phyloP scores from a whole-genome alignment of 2,329 filamentous ascomycete species.

The Colletotrichum tanaceti region DNA sequence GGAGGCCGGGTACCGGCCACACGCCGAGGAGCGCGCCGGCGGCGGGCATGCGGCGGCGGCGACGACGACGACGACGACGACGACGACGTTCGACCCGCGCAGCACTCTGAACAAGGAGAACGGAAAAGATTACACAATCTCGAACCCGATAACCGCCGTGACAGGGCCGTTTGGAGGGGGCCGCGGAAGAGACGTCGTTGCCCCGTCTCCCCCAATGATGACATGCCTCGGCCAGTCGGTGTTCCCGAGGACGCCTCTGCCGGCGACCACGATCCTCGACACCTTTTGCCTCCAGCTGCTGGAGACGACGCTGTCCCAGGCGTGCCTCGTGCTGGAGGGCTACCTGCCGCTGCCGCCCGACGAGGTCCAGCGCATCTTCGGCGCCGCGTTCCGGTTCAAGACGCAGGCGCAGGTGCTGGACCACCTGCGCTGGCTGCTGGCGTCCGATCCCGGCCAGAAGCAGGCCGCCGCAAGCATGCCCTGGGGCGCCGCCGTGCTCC shows the following conservation, averaged over 20 bases:
- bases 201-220: not conserved
- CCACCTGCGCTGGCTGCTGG: not conserved
- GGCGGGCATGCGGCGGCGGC: not conserved
- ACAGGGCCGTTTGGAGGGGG: not conserved
- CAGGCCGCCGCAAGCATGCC: not conserved
- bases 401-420: not conserved
- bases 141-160: too few relatives aligned
- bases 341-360: not conserved
- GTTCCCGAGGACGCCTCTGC: not conserved
- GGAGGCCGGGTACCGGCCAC: too few relatives aligned
- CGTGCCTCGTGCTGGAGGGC: not conserved
- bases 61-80: too few relatives aligned
- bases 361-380: not conserved
- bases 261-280: not conserved
- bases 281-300: not conserved
- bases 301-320: constrained; percentile 2
- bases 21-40: not conserved
- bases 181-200: not conserved
- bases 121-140: too few relatives aligned
- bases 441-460: not conserved
- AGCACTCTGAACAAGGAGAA: not conserved
- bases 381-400: not conserved
- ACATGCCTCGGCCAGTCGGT: not conserved
- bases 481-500: too few relatives aligned
- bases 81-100: too few relatives aligned